Conservation (phyloP, 2,329 filamentous ascomycete species). For the Massarina eburnea region DNA sequence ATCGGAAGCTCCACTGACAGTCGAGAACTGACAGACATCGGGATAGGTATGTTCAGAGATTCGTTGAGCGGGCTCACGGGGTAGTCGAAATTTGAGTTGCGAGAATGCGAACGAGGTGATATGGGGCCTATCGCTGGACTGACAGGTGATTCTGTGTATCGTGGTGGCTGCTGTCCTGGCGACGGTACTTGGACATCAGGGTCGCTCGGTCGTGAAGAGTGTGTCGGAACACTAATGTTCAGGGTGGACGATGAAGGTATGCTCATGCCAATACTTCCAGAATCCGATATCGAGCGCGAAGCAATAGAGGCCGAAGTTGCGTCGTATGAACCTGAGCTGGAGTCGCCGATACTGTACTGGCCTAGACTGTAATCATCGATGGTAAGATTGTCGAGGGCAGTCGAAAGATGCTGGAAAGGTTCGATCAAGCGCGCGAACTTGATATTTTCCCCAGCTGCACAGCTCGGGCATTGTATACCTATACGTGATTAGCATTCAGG, state of each 20-base stretch:
- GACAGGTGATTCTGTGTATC: constrained; percentile 26
- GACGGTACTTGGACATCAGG: constrained; percentile 3
- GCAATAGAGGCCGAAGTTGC: constrained; percentile 12
- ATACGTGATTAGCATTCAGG: constrained; percentile 1
- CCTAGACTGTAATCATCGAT: constrained; percentile 24
- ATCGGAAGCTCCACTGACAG: constrained; percentile 28
- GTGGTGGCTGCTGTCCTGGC: constrained; percentile 11
- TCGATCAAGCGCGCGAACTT: constrained; percentile 40
- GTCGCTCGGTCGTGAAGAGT: constrained; percentile 14
- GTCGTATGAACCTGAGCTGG: constrained; percentile 21
- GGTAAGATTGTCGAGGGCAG: constrained; percentile 19
- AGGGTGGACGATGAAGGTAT: constrained; percentile 19
- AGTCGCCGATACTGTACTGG: constrained; percentile 21
- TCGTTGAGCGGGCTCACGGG: constrained; percentile 24
- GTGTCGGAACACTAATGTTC: constrained; percentile 13
- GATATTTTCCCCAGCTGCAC: constrained; percentile 31
- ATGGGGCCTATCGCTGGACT: constrained; percentile 14
- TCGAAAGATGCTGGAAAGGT: constrained; percentile 29
- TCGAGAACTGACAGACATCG: constrained; percentile 14
- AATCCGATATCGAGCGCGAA: constrained; percentile 19
- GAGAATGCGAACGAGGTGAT: constrained; percentile 7
- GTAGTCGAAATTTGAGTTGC: constrained; percentile 14
- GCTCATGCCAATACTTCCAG: constrained; percentile 15
- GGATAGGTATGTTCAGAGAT: constrained; percentile 28
- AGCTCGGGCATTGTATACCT: constrained; percentile 36